Percentiles rank a stretch among this genome's conserved stretches.
Evolutionary conservation across 2,329 filamentous ascomycete species (phyloP).

Genomic region (Ceratocystis cacaofunesta): DNA sequence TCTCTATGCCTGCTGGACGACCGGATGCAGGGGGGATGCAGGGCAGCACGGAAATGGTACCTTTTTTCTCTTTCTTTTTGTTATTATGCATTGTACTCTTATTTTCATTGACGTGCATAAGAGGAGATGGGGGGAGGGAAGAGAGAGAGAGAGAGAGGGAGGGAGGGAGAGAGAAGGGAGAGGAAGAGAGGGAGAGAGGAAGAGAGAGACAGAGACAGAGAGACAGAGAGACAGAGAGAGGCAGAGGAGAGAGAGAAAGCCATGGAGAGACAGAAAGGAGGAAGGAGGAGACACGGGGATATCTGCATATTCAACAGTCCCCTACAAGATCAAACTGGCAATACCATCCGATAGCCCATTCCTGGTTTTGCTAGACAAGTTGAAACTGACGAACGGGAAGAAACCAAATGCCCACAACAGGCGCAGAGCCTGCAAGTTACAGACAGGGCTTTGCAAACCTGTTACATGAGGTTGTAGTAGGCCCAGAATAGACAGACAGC

Average conservation of each 20-base stretch:
- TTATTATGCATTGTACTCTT: background rate
- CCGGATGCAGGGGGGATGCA: too few species aligned
- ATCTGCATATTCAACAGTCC: background rate
- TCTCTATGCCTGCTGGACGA: too few species aligned
- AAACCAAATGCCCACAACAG: too few species aligned
- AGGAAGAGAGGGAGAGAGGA: too few species aligned
- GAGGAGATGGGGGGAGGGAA: background rate
- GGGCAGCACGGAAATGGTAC: background rate
- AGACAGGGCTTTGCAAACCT: background rate
- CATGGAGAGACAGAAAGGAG: too few species aligned
- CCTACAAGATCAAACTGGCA: background rate
- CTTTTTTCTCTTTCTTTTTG: background rate
- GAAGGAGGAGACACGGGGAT: too few species aligned
- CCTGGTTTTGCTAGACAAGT: background rate
- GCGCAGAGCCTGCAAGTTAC: background rate
- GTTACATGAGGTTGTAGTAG: background rate
- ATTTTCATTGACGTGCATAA: slow-evolving; percentile 2
- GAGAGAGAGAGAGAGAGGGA: background rate
- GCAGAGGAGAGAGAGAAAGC: too few species aligned
- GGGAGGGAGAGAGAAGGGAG: too few species aligned
- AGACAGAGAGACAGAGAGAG: background rate
- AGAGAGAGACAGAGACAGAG: background rate
- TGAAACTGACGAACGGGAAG: background rate
- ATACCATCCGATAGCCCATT: background rate
- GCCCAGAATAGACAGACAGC: too few species aligned